Evolutionary conservation across 495 filamentous ascomycete species (phyloP).

Genomic region (Pseudevernia furfuracea): DNA sequence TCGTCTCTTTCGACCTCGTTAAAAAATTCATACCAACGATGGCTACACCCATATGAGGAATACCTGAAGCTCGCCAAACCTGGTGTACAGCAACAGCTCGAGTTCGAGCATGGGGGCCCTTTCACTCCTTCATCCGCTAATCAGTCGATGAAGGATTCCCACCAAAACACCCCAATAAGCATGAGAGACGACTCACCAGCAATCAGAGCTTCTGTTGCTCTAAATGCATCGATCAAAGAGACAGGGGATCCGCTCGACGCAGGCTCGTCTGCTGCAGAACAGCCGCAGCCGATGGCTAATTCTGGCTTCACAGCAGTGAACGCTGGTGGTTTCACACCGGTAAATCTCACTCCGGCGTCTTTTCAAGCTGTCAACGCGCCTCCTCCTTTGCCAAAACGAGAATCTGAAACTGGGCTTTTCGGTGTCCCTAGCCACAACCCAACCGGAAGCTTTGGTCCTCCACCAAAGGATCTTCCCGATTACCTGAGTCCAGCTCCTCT

Average conservation of each 20-base stretch:
- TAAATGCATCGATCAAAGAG: conserved; percentile 56
- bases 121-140: conserved; percentile 85
- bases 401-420: conserved; percentile 41
- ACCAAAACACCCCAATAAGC: conserved; percentile 60
- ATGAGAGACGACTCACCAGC: conserved; percentile 62
- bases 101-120: conserved; percentile 87
- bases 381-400: conserved; percentile 39
- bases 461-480: conserved; percentile 53
- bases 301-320: conserved; percentile 82
- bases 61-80: conserved; percentile 89
- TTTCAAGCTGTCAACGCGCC: conserved; percentile 48
- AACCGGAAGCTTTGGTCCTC: conserved; percentile 29
- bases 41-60: conserved; percentile 94
- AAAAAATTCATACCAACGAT: conserved; percentile 96
- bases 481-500: conserved; percentile 46
- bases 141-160: conserved; percentile 74
- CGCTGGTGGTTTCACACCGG: conserved; percentile 68
- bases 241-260: conserved; percentile 41
- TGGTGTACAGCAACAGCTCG: conserved; percentile 91
- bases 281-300: conserved; percentile 43
- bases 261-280: conserved; percentile 44
- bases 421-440: conserved; percentile 38
- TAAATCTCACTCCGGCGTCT: conserved; percentile 53
- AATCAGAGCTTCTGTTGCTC: conserved; percentile 57
- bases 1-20: conserved; percentile 97